These are phyloP conservation scores for Myxozyma neotropica DNA, from an alignment of 805 yeast species.

Conservation along the genomic window DNA sequence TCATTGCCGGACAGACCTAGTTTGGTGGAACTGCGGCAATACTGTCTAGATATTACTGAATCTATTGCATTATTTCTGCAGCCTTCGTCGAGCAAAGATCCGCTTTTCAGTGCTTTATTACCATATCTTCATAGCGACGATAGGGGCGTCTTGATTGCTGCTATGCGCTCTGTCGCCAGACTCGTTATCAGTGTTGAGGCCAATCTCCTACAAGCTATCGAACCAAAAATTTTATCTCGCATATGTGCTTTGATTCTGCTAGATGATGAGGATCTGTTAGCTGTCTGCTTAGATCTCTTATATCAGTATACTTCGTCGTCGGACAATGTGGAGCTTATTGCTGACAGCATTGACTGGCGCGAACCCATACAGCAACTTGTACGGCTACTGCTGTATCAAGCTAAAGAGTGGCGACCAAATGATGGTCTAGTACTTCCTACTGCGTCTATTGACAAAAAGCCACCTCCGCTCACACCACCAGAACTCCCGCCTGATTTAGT, in stretches of 20 bases:
- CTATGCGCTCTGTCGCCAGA: constrained; percentile 76
- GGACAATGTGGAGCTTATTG: constrained; percentile 56
- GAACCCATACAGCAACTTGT: constrained; percentile 42
- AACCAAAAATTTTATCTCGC: constrained; percentile 52
- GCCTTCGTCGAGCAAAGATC: constrained; percentile 26
- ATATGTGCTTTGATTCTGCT: constrained; percentile 62
- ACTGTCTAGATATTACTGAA: constrained; percentile 78
- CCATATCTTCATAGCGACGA: constrained; percentile 61
- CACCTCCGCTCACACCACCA: constrained; percentile 70
- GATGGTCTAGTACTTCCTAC: constrained; percentile 48
- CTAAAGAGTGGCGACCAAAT: constrained; percentile 19
- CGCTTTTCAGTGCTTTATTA: constrained; percentile 71
- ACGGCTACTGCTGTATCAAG: constrained; percentile 34
- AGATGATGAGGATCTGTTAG: constrained; percentile 69
- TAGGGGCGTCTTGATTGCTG: constrained; percentile 66
- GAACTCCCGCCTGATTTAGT: constrained; percentile 57
- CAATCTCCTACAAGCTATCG: constrained; percentile 49
- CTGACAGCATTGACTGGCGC: constrained; percentile 52
- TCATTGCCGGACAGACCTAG: constrained; percentile 43
- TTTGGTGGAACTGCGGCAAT: constrained; percentile 60
- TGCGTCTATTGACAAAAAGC: constrained; percentile 54
- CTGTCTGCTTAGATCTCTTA: constrained; percentile 77
- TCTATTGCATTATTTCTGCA: constrained; percentile 55
- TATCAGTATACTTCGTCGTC: constrained; percentile 75
- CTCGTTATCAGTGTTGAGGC: constrained; percentile 67